Evolutionary conservation across 192 early-diverging fungal species (phyloP).

Genomic region (Entrophospora sp.): DNA sequence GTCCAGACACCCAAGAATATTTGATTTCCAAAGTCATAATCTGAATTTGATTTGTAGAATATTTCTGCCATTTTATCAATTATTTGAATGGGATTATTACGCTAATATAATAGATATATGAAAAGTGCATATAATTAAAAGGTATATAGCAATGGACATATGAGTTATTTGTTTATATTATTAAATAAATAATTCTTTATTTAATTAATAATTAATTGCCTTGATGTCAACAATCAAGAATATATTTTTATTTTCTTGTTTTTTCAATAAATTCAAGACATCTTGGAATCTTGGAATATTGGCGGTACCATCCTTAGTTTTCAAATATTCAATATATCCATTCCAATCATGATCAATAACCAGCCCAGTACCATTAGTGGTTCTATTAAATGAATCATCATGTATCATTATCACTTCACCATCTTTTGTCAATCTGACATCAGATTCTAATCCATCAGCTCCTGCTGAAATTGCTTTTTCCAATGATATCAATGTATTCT

Average conservation of each 20-base stretch:
- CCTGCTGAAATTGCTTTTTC: constrained; percentile 27
- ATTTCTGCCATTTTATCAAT: constrained; percentile 24
- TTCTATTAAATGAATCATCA: constrained; percentile 30
- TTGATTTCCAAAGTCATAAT: constrained; percentile 24
- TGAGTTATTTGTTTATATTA: neutral
- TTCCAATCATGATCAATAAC: constrained; percentile 25
- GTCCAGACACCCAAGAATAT: constrained; percentile 36
- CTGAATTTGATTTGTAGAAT: constrained; percentile 10
- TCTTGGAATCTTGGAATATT: constrained; percentile 29
- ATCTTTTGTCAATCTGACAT: constrained; percentile 36
- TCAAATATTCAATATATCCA: constrained; percentile 32
- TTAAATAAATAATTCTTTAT: neutral
- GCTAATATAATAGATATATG: no score
- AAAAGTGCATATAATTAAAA: no score
- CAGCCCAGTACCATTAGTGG: constrained; percentile 32
- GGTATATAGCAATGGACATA: neutral
- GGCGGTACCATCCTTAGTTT: constrained; percentile 17
- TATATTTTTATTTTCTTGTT: constrained; percentile 25
- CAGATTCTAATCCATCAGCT: constrained; percentile 34
- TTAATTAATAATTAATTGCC: constrained; percentile 15
- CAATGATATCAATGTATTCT: constrained; percentile 34
- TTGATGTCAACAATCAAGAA: constrained; percentile 40
- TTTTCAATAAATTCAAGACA: constrained; percentile 28
- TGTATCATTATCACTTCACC: constrained; percentile 36
- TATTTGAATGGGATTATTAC: no score